Evolutionary conservation across 2,329 filamentous ascomycete genomes (phyloP).

Genomic region (Lasiodiplodia citricola): DNA sequence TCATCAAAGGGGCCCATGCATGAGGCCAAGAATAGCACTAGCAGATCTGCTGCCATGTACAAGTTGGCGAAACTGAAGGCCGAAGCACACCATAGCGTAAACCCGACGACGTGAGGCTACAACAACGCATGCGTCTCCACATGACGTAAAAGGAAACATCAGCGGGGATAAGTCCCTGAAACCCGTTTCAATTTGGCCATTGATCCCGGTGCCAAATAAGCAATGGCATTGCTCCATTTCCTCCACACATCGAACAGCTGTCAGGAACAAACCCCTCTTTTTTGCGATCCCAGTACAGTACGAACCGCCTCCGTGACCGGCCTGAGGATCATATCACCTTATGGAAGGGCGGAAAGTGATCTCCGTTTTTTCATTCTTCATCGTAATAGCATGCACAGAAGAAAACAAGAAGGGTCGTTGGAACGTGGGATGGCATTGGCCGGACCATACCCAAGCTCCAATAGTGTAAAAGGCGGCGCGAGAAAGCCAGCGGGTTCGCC

Average conservation of each 20-base stretch:
- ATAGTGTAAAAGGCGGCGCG: background rate
- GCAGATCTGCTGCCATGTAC: background rate
- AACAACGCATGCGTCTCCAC: background rate
- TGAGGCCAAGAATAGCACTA: background rate
- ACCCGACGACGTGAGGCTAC: background rate
- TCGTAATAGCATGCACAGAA: background rate
- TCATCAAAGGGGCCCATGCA: background rate
- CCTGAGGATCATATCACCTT: background rate
- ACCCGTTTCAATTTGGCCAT: background rate
- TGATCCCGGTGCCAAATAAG: background rate
- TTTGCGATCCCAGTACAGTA: background rate
- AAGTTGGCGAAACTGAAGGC: background rate
- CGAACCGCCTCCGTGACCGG: background rate
- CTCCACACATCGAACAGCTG: background rate
- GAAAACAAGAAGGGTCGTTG: background rate
- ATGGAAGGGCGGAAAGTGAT: background rate
- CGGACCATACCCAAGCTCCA: background rate
- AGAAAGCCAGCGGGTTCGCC: background rate
- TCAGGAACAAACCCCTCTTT: background rate
- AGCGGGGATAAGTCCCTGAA: background rate
- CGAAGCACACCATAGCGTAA: background rate
- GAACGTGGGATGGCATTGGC: background rate
- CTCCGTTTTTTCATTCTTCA: background rate
- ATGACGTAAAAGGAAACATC: background rate
- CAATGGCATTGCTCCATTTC: background rate